These are phyloP conservation scores for Phylloporus sp. DNA, from an alignment of 768 basidiomycete genomes.

Conservation along the genomic window DNA sequence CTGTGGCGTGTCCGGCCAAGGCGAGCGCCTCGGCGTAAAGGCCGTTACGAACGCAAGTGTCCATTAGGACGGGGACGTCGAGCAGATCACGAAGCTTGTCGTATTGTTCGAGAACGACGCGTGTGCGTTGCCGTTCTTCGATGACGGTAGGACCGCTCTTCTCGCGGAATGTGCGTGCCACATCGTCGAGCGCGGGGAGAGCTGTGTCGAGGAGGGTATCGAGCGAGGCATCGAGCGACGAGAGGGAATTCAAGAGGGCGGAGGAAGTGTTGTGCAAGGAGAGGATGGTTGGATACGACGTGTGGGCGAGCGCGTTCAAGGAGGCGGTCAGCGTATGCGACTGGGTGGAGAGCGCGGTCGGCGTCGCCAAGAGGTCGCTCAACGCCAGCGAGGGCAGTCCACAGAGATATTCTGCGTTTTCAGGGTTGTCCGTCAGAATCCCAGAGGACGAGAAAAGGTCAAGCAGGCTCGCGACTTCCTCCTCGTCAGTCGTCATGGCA, in stretches of 20 bases:
- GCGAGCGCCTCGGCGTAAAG: constrained; percentile 91
- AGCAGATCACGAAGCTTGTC: constrained; percentile 90
- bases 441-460: constrained; percentile 25
- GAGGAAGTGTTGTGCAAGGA: constrained; percentile 79
- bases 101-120: constrained; percentile 87
- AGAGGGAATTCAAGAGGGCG: constrained; percentile 66
- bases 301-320: constrained; percentile 82
- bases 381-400: constrained; percentile 65
- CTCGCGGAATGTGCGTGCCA: constrained; percentile 65
- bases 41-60: constrained; percentile 89
- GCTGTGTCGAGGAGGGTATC: constrained; percentile 57
- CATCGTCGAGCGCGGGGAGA: constrained; percentile 73
- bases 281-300: constrained; percentile 88
- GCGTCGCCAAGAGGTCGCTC: constrained; percentile 64
- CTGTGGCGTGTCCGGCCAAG: constrained; percentile 65
- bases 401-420: constrained; percentile 50
- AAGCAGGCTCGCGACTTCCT: constrained; percentile 24
- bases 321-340: constrained; percentile 84
- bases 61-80: constrained; percentile 85
- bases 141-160: constrained; percentile 68
- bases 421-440: constrained; percentile 12
- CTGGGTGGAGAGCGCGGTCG: constrained; percentile 73
- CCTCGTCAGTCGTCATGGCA: constrained; percentile 21
- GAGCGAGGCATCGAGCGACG: constrained; percentile 71
- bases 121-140: constrained; percentile 66